A percentile compares a stretch with the other conserved stretches of the same genome.
Conservation (phyloP, 2,329 filamentous ascomycete species). For the Pseudopyricularia cyperi region DNA sequence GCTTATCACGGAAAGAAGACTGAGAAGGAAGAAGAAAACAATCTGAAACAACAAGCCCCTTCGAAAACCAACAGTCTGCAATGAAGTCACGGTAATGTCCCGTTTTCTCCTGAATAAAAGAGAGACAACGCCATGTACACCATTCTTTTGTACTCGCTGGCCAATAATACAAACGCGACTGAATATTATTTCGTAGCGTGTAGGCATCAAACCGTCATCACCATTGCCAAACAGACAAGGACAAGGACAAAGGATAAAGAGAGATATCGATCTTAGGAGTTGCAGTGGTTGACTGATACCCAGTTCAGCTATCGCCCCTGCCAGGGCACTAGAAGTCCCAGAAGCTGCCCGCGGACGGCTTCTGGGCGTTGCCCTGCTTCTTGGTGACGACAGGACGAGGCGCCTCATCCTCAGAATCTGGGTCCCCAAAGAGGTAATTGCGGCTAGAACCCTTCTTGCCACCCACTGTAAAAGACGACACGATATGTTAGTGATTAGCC, state of each 20-base stretch:
- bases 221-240: neutral
- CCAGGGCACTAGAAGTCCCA: conserved; percentile 30
- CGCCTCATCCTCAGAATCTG: conserved; percentile 27
- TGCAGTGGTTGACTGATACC: neutral
- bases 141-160: neutral
- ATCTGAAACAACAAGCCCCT: neutral
- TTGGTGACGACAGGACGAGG: conserved; percentile 22
- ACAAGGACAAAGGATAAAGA: neutral
- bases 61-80: neutral
- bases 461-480: conserved; percentile 40
- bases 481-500: neutral
- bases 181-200: neutral
- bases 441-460: conserved; percentile 37
- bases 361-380: conserved; percentile 21
- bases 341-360: conserved; percentile 20
- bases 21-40: neutral
- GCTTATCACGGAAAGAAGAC: no score
- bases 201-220: conserved; percentile 1
- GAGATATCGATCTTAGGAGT: neutral
- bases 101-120: conserved; percentile 3
- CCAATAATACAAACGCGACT: neutral
- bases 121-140: conserved; percentile 3
- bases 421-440: conserved; percentile 46
- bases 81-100: neutral
- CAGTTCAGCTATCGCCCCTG: conserved; percentile 1